phyloP scores from a whole-genome alignment of 768 basidiomycete species.

The Mycena rosella region DNA sequence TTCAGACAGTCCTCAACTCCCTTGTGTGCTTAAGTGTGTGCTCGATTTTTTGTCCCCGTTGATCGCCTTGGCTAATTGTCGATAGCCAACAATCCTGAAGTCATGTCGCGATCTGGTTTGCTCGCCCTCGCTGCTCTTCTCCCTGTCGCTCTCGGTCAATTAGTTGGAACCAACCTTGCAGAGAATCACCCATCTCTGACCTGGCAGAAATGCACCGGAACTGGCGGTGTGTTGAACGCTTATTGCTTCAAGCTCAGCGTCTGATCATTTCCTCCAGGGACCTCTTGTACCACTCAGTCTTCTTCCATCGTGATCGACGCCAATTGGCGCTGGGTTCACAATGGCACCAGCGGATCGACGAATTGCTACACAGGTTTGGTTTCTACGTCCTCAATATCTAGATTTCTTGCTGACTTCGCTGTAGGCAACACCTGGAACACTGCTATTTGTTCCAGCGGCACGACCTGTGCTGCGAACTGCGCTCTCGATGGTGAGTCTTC shows the following conservation, averaged over 20 bases:
- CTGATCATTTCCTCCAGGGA: constrained; percentile 10
- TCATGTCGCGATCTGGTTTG: constrained; percentile 20
- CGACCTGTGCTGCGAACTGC: constrained; percentile 60
- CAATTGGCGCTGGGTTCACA: constrained; percentile 66
- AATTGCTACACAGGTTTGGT: constrained; percentile 59
- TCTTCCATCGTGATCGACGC: constrained; percentile 57
- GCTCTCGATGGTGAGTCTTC: constrained; percentile 48
- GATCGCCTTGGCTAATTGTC: too few species aligned
- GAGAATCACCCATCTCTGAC: constrained; percentile 60
- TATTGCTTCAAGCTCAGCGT: constrained; percentile 2
- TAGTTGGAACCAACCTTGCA: constrained; percentile 57
- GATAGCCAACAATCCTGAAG: constrained; percentile 5
- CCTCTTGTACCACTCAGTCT: constrained; percentile 44
- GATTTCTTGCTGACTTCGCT: constrained; percentile 14
- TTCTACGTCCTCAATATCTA: constrained; percentile 6
- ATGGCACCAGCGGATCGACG: constrained; percentile 47
- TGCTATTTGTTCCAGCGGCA: constrained; percentile 61
- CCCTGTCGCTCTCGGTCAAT: constrained; percentile 56
- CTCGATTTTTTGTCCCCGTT: too few species aligned
- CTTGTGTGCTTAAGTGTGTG: neutral
- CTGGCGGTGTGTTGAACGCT: constrained; percentile 39
- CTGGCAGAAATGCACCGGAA: constrained; percentile 53
- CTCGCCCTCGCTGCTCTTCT: constrained; percentile 37
- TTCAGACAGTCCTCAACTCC: neutral
- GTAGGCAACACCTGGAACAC: constrained; percentile 63